Conservation (phyloP, 768 basidiomycete species). For the Russula olivacea region DNA sequence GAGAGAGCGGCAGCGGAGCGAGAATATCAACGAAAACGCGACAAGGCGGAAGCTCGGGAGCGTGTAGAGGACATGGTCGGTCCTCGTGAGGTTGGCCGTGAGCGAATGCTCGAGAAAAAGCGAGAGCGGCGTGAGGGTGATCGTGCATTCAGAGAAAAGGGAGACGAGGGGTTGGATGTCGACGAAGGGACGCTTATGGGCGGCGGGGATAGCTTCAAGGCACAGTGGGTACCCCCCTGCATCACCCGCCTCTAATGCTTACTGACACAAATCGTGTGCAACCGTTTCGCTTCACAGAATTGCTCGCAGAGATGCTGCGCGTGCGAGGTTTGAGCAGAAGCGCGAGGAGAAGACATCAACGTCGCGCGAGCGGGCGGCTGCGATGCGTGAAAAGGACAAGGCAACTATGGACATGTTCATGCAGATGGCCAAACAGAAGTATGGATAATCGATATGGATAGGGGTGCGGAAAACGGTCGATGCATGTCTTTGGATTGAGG, state of each 20-base stretch:
- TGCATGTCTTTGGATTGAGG: not conserved
- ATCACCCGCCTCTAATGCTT: not conserved
- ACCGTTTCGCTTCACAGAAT: conserved; percentile 42
- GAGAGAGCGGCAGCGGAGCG: conserved; percentile 51
- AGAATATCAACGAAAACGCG: conserved; percentile 57
- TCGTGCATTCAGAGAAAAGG: conserved; percentile 59
- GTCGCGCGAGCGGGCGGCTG: conserved; percentile 54
- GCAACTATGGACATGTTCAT: conserved; percentile 98
- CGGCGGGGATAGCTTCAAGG: conserved; percentile 76
- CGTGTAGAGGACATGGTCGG: conserved; percentile 72
- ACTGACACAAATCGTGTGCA: not conserved
- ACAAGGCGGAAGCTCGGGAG: conserved; percentile 58
- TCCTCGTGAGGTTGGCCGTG: conserved; percentile 75
- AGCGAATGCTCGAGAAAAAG: conserved; percentile 86
- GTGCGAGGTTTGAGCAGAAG: conserved; percentile 55
- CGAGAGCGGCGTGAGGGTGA: conserved; percentile 65
- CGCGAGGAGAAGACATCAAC: conserved; percentile 48
- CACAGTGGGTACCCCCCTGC: conserved; percentile 45
- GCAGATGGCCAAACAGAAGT: conserved; percentile 81
- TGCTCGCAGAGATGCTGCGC: conserved; percentile 67
- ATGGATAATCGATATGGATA: conserved; percentile 45
- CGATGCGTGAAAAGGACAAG: conserved; percentile 73
- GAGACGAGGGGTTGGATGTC: conserved; percentile 74
- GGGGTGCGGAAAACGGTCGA: not conserved
- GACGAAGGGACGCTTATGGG: conserved; percentile 79